Evolutionary conservation across 2,329 filamentous ascomycete genomes (phyloP).

Genomic region (Epichloe bromicola): DNA sequence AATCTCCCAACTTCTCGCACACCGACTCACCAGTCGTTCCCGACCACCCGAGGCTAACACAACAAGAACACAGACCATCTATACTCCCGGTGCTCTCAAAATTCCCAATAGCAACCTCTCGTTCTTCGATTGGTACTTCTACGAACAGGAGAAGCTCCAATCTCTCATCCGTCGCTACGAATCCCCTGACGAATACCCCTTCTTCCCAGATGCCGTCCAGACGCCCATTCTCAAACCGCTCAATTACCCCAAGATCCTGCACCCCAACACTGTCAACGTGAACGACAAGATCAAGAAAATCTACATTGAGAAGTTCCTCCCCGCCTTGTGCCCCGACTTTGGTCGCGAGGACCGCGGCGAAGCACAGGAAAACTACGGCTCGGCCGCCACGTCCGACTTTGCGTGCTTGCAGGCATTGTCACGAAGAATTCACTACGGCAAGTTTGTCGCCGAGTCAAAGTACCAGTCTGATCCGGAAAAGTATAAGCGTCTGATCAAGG

Average conservation of each 20-base stretch:
- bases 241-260: conserved; percentile 76
- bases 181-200: conserved; percentile 92
- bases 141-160: conserved; percentile 80
- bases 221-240: conserved; percentile 76
- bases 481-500: conserved; percentile 74
- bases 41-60: not conserved
- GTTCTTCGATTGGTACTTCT: conserved; percentile 89
- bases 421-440: conserved; percentile 89
- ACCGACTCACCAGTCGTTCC: not conserved
- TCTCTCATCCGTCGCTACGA: conserved; percentile 90
- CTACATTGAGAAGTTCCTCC: conserved; percentile 75
- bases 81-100: conserved; percentile 63
- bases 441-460: conserved; percentile 95
- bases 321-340: conserved; percentile 66
- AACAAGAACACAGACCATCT: conserved; percentile 48
- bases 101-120: conserved; percentile 63
- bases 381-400: conserved; percentile 82
- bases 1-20: not conserved
- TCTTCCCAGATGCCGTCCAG: conserved; percentile 75
- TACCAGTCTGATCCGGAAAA: conserved; percentile 70
- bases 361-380: conserved; percentile 88
- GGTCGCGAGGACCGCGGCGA: conserved; percentile 71
- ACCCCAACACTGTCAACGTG: conserved; percentile 80
- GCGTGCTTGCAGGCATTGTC: conserved; percentile 80
- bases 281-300: conserved; percentile 76